Base-by-base conservation (phyloP, 345 rosid genomes). In the Draba incana region DNA sequence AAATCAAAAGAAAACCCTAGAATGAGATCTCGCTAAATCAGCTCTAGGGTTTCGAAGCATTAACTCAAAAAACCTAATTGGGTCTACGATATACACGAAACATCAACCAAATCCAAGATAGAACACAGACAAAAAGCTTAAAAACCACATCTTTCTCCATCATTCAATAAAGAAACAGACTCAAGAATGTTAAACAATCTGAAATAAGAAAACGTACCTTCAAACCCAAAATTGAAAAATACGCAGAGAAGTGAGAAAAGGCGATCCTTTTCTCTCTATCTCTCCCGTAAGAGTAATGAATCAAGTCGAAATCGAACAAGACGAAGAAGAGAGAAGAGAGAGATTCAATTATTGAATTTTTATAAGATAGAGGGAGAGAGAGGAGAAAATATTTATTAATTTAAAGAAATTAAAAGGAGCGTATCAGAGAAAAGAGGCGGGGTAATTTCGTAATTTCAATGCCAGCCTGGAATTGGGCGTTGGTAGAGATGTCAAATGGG, bases 391-490 rank as follows among this genome's bases (percentile, higher is more conserved):
- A 61, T 62, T 33, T 48, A 27, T 42, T 64, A 37, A 45, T 33
- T 51, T 30, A 45, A 47, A 15, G 15, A 43, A 68, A 57, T 24
- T 10, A 57, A 66, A 28, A 48, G 69, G 64, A 75, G 74, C 74
- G 74, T 61, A 58, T 66, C 56, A 23, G n/a, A 25, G 31, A 1
- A 41, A 30, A 30, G 16, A 10, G 0, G 1, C 6, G 5, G 6
- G 50, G 60, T 39, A 72, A 0, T 48, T 28, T 48, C 0, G 72
- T 74, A 44, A 64, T 8, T 66, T 23, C 1, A 3, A 0, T 23
- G 71, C 52, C 78, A 75, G 78, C 1, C 69, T 68, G 78, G 74
- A 54, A 68, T 47, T 39, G 64, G 68, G 74, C 78, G 78, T 75
- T 75, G 48, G 53, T n/a, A n/a, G n/a, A n/a, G n/a, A n/a, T n/a